Conservation (phyloP, 2,329 filamentous ascomycete species). For the Remersonia thermophila region DNA sequence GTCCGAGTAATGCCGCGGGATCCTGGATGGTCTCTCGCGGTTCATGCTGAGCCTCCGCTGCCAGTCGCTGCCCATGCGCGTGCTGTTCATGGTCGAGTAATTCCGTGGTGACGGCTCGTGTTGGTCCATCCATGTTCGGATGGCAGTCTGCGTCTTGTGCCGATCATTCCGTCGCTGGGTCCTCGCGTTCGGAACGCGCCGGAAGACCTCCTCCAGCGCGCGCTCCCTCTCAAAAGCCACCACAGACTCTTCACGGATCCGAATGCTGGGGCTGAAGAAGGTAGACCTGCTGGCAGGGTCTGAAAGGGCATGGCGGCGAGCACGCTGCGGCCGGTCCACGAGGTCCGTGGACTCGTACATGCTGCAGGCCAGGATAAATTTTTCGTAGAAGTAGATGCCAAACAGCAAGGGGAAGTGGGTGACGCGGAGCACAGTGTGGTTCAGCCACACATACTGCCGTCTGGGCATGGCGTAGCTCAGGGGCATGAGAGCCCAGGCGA, state of each 20-base stretch:
- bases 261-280: slow-evolving; percentile 60
- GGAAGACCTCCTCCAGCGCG: slow-evolving; percentile 84
- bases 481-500: slow-evolving; percentile 81
- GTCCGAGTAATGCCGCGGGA: slow-evolving; percentile 38
- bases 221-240: slow-evolving; percentile 81
- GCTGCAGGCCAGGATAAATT: slow-evolving; percentile 58
- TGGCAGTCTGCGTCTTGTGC: slow-evolving; percentile 65
- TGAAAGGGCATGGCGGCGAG: slow-evolving; percentile 39
- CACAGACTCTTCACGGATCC: slow-evolving; percentile 74
- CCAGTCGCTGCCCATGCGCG: slow-evolving; percentile 29
- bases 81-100: slow-evolving; percentile 38
- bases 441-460: slow-evolving; percentile 69
- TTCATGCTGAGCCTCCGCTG: slow-evolving; percentile 41
- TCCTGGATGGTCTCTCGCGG: slow-evolving; percentile 35
- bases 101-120: slow-evolving; percentile 36
- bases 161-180: slow-evolving; percentile 51
- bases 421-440: slow-evolving; percentile 80
- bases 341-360: slow-evolving; percentile 78
- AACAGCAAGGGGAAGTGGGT: slow-evolving; percentile 85
- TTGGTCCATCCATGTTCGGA: slow-evolving; percentile 82
- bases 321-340: slow-evolving; percentile 55
- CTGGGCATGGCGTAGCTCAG: slow-evolving; percentile 71
- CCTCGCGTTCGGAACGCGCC: slow-evolving; percentile 54
- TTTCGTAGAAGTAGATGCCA: slow-evolving; percentile 78
- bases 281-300: slow-evolving; percentile 44